Evolutionary conservation across 495 filamentous ascomycete species (phyloP).

Genomic region (Penicillium paradoxum): DNA sequence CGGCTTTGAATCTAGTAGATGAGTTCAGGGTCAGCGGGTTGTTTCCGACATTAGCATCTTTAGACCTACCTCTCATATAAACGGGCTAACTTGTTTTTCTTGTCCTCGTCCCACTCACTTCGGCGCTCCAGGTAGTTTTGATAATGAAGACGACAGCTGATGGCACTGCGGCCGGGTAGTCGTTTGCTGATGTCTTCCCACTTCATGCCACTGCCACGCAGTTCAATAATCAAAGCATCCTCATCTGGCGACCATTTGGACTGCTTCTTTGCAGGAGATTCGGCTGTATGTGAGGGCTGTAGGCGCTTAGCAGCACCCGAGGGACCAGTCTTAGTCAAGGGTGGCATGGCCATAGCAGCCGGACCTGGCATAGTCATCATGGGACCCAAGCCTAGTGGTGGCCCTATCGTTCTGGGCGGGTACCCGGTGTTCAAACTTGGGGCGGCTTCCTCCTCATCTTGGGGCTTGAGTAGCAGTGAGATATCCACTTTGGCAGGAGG

Average conservation of each 20-base stretch:
- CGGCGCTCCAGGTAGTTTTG: constrained; percentile 93
- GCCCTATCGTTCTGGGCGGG: constrained; percentile 48
- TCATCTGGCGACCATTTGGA: constrained; percentile 95
- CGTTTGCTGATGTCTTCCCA: constrained; percentile 97
- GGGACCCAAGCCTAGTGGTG: constrained; percentile 34
- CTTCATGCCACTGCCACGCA: constrained; percentile 86
- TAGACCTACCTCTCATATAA: constrained; percentile 84
- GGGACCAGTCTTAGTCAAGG: constrained; percentile 29
- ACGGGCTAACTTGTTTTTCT: constrained; percentile 91
- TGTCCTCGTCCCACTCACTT: constrained; percentile 93
- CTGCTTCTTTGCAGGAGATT: constrained; percentile 87
- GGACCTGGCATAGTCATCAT: constrained; percentile 29
- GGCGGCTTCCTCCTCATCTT: constrained; percentile 74
- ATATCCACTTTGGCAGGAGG: constrained; percentile 81
- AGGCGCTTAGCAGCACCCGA: constrained; percentile 47
- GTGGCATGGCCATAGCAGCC: constrained; percentile 24
- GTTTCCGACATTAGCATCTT: background rate
- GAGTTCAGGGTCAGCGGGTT: background rate
- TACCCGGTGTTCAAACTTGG: constrained; percentile 46
- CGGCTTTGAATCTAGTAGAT: constrained; percentile 74
- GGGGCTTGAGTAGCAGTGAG: constrained; percentile 70
- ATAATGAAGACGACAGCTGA: constrained; percentile 91
- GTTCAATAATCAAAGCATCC: constrained; percentile 81
- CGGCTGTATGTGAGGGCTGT: constrained; percentile 46
- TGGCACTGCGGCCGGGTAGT: constrained; percentile 83